These are phyloP conservation scores for Leishmania tarentolae DNA, from an alignment of 208 protist species.

Conservation along the genomic window DNA sequence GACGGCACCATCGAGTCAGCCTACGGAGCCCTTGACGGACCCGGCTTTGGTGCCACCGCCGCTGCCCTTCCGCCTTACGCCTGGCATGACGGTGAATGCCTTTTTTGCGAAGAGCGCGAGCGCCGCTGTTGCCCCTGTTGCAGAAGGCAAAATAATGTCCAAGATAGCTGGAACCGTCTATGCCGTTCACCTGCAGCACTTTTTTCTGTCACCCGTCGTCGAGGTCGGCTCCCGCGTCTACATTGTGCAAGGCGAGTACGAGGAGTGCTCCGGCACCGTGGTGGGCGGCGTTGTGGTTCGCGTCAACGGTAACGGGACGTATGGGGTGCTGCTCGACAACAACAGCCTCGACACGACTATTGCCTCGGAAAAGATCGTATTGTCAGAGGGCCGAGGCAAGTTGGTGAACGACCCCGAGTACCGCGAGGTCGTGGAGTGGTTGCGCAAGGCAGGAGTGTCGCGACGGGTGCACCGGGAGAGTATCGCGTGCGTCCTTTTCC, in stretches of 20 bases:
- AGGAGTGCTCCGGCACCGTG: constrained; percentile 34
- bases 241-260: constrained; percentile 52
- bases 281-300: constrained; percentile 74
- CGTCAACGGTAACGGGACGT: constrained; percentile 82
- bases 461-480: constrained; percentile 70
- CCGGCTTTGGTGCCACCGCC: background rate
- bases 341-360: constrained; percentile 81
- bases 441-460: constrained; percentile 70
- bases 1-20: background rate
- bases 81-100: constrained; percentile 47
- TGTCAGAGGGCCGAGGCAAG: constrained; percentile 63
- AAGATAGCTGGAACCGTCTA: constrained; percentile 72
- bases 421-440: constrained; percentile 71
- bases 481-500: constrained; percentile 73
- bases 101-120: constrained; percentile 60
- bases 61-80: constrained; percentile 8
- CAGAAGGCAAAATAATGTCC: constrained; percentile 53
- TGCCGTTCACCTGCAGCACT: constrained; percentile 64
- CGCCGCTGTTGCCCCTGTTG: constrained; percentile 47
- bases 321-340: constrained; percentile 82
- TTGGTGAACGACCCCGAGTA: constrained; percentile 49
- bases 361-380: constrained; percentile 58
- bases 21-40: background rate
- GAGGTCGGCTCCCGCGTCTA: constrained; percentile 81
- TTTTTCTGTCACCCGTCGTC: constrained; percentile 69